Evolutionary conservation across 345 rosid species (phyloP), one percentile per base, ranked within the genome.

Genomic region (Bruguiera gymnorhiza): DNA sequence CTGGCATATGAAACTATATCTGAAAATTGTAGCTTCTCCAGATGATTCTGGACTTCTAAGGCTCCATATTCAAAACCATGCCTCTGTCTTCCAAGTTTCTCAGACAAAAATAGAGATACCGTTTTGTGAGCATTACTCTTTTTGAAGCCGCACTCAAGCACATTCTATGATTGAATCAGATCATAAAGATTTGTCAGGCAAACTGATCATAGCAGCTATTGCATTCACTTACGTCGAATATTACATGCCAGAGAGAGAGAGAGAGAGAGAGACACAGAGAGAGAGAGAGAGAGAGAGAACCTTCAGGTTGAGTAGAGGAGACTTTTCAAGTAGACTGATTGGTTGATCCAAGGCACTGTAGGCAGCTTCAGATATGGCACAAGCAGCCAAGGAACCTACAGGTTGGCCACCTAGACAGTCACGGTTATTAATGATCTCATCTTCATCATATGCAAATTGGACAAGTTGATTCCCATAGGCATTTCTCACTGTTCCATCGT

Each of bases 281-380:
- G 74, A 74, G 82, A 63, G 74, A 73, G 71, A 72, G 81, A 32
- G 65, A 70, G 63, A 59, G 62, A 67, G 66, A 23, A 87, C 96
- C 96, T 87, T 90, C 6, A 90, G 79, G 70, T 88, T 90, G 37
- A 90, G 80, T 58, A 90, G 63, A 1, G 96, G 96, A 32, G 93
- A 88, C 74, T 84, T 82, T 84, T 90, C 92, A 59, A 92, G 94
- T 65, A 88, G 82, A 80, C 97, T 92, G 34, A 95, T 71, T 2
- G 99, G 99, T 54, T 95, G 97, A 78, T 95, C 99, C 53, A 95
- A 76, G 50, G 99, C 96, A 74, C 99, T 87, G 72, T 95, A 95
- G 31, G 99, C 97, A 43, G 97, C 97, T 82, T 95, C 99, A 3
- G 97, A 82, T 53, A 95, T 66, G 30, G 99, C 90, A 78, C 93